These are phyloP conservation scores for Agroathelia rolfsii DNA, from an alignment of 1,284 basidiomycete species.

Conservation along the genomic window DNA sequence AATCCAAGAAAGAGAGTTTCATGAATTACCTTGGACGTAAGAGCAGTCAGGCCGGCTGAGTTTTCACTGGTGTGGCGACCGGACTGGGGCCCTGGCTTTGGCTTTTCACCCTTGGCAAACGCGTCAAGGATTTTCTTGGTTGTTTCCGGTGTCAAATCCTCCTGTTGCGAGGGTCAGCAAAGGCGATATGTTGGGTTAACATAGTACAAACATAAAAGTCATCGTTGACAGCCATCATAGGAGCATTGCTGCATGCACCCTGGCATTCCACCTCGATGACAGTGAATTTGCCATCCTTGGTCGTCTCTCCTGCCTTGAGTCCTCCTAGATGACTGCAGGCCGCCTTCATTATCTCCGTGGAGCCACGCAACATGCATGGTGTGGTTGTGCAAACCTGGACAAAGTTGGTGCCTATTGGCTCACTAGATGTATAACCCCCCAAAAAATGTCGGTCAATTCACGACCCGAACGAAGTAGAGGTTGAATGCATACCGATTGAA, in stretches of 20 bases:
- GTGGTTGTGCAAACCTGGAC: slow-evolving; percentile 99
- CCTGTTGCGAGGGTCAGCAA: slow-evolving; percentile 36
- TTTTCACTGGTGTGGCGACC: slow-evolving; percentile 84
- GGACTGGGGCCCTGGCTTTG: slow-evolving; percentile 88
- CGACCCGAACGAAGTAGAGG: neutral
- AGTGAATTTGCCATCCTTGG: slow-evolving; percentile 93
- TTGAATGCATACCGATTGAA: slow-evolving; percentile 75
- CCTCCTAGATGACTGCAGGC: slow-evolving; percentile 80
- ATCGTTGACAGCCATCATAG: slow-evolving; percentile 95
- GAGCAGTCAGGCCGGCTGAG: slow-evolving; percentile 78
- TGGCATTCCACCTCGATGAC: slow-evolving; percentile 98
- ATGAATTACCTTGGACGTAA: slow-evolving; percentile 66
- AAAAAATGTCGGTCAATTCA: slow-evolving; percentile 5
- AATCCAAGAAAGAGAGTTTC: slow-evolving; percentile 1
- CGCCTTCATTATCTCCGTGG: slow-evolving; percentile 82
- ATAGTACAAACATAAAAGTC: slow-evolving; percentile 78
- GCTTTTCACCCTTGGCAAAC: slow-evolving; percentile 78
- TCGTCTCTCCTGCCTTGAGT: slow-evolving; percentile 84
- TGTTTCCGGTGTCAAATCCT: slow-evolving; percentile 91
- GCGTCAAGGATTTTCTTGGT: slow-evolving; percentile 85
- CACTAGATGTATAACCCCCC: too few species aligned
- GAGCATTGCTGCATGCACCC: slow-evolving; percentile 98
- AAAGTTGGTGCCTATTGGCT: slow-evolving; percentile 92
- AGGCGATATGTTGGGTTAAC: slow-evolving; percentile 5
- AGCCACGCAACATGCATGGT: slow-evolving; percentile 94